A percentile compares a stretch with the other conserved stretches of the same genome.
These are phyloP conservation scores for Fraxinus sp. DNA, from an alignment of 305 asterid species.

Conservation along the genomic window DNA sequence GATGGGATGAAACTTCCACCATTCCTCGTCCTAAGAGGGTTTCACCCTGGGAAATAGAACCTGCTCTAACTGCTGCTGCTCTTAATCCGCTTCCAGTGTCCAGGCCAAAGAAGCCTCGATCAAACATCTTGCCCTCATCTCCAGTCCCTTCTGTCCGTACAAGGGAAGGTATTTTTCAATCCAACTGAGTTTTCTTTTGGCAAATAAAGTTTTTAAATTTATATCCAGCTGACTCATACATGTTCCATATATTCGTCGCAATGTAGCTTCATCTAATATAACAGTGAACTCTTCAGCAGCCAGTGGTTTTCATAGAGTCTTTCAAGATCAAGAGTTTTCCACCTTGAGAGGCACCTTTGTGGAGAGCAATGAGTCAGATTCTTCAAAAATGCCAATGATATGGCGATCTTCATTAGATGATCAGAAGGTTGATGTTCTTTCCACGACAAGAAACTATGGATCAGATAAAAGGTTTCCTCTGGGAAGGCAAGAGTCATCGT, in stretches of 20 bases:
- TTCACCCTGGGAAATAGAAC: conserved; percentile 92
- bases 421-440: conserved; percentile 43
- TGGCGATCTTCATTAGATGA: conserved; percentile 56
- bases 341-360: conserved; percentile 64
- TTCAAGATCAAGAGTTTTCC: conserved; percentile 84
- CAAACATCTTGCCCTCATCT: conserved; percentile 61
- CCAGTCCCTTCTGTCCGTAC: conserved; percentile 72
- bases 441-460: conserved; percentile 55
- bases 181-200: neutral
- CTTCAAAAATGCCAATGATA: conserved; percentile 54
- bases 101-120: conserved; percentile 76
- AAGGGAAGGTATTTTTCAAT: conserved; percentile 60
- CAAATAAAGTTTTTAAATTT: neutral
- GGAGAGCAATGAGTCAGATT: conserved; percentile 59
- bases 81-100: conserved; percentile 69
- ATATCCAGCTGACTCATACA: neutral
- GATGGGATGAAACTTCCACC: conserved; percentile 86
- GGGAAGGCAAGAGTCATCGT: conserved; percentile 68
- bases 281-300: conserved; percentile 66
- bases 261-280: conserved; percentile 57
- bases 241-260: conserved; percentile 17
- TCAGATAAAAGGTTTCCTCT: conserved; percentile 60
- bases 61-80: conserved; percentile 64
- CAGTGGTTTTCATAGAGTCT: conserved; percentile 67
- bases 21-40: conserved; percentile 81